Evolutionary conservation across 139 green algal species (phyloP), one percentile per base, ranked within the genome.

Genomic region (Chlorella sp.): DNA sequence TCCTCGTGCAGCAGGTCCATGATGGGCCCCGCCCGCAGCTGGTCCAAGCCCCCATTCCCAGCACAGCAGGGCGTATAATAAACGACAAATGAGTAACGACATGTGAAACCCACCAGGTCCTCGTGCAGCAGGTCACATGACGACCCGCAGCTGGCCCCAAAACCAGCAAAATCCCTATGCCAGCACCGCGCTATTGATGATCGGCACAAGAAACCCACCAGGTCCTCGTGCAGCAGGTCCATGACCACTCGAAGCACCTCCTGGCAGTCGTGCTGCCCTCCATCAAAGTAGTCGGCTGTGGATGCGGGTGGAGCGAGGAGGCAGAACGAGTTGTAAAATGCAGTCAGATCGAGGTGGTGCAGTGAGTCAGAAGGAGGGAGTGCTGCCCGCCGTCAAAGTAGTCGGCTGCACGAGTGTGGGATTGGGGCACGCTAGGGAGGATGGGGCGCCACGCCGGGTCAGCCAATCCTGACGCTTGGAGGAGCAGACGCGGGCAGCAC

Each of bases 191-290:
- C n/a, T n/a, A n/a, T n/a, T n/a, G n/a, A n/a, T n/a, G n/a, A n/a
- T n/a, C n/a, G n/a, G n/a, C n/a, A n/a, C n/a, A n/a, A n/a, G 13
- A 2, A 20, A 41, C 82, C 81, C 72, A 86, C 82, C 76, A 94
- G 73, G 74, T 92, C 91, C 43, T 94, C 85, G 44, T 94, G 91
- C 62, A 94, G 84, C 69, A 87, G 73, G 43, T 93, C 86, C 76
- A 94, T 81, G 16, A 94, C 40, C 67, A 89, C 48, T 4, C 84
- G 82, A 76, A 94, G 85, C 46, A 91, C 72, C 86, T 94, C 91
- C 85, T 94, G 88, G 43, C 81, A 88, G 84, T 94, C 91, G 56
- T 94, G 91, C 85, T 94, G 91, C 8, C 86, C 84, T 17, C 90
- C 89, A 81, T 93, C 82, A 46, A 87, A 86, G 34, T 92, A 92